These are phyloP conservation scores for Neopestalotiopsis sp. DNA, from an alignment of 2,329 filamentous ascomycete genomes.

Conservation along the genomic window DNA sequence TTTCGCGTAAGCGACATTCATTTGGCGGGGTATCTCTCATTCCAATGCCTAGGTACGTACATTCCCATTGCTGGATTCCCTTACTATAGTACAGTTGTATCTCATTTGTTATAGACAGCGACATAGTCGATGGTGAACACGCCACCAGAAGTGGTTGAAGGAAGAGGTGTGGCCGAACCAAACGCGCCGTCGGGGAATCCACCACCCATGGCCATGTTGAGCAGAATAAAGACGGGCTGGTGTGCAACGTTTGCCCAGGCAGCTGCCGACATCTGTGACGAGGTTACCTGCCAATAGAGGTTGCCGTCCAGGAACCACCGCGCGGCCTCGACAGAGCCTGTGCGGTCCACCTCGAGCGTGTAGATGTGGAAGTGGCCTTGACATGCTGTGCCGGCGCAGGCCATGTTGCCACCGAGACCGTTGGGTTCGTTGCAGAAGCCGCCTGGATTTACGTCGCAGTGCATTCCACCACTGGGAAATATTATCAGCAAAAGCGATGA, in stretches of 20 bases:
- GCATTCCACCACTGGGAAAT: constrained; percentile 24
- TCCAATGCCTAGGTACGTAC: background rate
- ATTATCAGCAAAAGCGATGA: background rate
- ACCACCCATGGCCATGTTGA: constrained; percentile 36
- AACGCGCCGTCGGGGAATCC: constrained; percentile 31
- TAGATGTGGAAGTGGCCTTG: constrained; percentile 35
- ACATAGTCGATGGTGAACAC: constrained; percentile 25
- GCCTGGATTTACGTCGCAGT: constrained; percentile 35
- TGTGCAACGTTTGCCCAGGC: constrained; percentile 31
- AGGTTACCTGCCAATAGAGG: constrained; percentile 26
- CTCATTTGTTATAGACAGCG: constrained; percentile 25
- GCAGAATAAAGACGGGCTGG: constrained; percentile 30
- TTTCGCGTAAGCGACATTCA: background rate
- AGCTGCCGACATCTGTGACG: constrained; percentile 27
- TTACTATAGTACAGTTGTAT: background rate
- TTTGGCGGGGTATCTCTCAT: background rate
- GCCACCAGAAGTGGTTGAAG: constrained; percentile 22
- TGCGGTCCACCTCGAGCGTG: constrained; percentile 33
- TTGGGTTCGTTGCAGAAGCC: constrained; percentile 34
- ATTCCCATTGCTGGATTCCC: background rate
- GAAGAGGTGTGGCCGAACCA: constrained; percentile 29
- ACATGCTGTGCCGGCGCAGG: constrained; percentile 10
- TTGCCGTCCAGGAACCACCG: constrained; percentile 32
- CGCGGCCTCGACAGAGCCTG: constrained; percentile 22
- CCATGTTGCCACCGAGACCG: constrained; percentile 26